Conservation (phyloP, 192 early-diverging fungal genomes). For the Geosiphon pyriformis region DNA sequence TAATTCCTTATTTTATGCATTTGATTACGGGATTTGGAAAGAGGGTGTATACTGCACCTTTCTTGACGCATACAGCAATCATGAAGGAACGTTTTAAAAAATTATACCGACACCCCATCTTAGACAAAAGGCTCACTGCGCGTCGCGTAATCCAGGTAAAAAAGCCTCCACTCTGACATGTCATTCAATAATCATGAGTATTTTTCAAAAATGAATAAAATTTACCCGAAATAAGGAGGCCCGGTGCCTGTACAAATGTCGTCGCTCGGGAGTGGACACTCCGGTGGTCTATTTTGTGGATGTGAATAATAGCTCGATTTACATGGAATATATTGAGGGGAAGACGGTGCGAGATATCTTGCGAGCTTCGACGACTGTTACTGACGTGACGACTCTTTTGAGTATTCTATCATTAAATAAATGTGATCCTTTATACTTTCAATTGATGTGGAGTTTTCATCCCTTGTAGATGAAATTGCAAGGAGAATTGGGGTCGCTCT, state of each 20-base stretch:
- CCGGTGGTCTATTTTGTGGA: conserved; percentile 84
- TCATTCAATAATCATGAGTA: too few relatives aligned
- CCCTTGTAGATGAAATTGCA: conserved; percentile 36
- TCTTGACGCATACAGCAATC: conserved; percentile 56
- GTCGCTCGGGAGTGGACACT: conserved; percentile 66
- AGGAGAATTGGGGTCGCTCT: conserved; percentile 58
- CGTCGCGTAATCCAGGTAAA: conserved; percentile 63
- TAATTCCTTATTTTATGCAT: too few relatives aligned
- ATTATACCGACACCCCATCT: conserved; percentile 81
- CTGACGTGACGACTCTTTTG: too few relatives aligned
- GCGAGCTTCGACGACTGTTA: too few relatives aligned
- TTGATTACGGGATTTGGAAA: too few relatives aligned
- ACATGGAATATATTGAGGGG: conserved; percentile 87
- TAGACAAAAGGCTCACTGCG: conserved; percentile 80
- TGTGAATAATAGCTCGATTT: conserved; percentile 61
- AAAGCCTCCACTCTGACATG: too few relatives aligned
- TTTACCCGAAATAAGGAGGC: conserved; percentile 57
- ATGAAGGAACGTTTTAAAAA: conserved; percentile 94
- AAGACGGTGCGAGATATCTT: conserved; percentile 62
- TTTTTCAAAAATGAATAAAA: too few relatives aligned
- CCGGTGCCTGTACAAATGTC: conserved; percentile 70
- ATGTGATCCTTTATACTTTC: too few relatives aligned
- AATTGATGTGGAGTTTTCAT: background rate
- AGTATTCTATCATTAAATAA: too few relatives aligned
- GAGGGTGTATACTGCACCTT: conserved; percentile 71